A percentile compares a stretch with the other conserved stretches of the same genome.
Conservation (phyloP, 805 yeast genomes). For the Metschnikowia henanensis region DNA sequence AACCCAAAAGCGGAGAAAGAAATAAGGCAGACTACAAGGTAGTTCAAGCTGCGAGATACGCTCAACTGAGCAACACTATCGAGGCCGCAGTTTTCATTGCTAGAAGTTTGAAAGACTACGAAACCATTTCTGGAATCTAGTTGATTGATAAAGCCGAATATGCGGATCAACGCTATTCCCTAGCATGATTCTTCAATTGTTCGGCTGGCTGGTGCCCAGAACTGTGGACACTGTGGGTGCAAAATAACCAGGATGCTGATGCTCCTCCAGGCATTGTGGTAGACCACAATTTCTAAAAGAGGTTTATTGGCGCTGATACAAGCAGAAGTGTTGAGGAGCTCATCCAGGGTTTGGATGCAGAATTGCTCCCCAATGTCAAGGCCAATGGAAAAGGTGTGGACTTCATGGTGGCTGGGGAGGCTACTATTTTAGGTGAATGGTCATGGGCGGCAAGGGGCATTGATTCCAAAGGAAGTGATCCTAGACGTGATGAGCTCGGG, state of each 20-base stretch:
- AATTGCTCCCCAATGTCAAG: constrained; percentile 48
- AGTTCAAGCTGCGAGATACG: too few relatives aligned
- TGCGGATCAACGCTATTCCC: constrained; percentile 68
- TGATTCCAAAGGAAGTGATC: constrained; percentile 21
- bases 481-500: constrained; percentile 52
- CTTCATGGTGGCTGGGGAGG: constrained; percentile 83
- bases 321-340: constrained; percentile 62
- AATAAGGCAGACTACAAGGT: too few relatives aligned
- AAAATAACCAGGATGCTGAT: constrained; percentile 31
- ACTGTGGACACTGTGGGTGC: constrained; percentile 71
- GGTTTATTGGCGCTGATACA: constrained; percentile 76
- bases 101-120: too few relatives aligned
- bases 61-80: too few relatives aligned
- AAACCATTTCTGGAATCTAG: too few relatives aligned
- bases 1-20: too few relatives aligned
- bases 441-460: constrained; percentile 68
- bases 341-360: constrained; percentile 51
- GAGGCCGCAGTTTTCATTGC: too few relatives aligned
- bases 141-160: too few relatives aligned
- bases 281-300: constrained; percentile 84
- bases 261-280: constrained; percentile 59
- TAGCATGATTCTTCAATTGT: constrained; percentile 65
- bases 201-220: constrained; percentile 95
- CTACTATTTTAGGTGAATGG: constrained; percentile 76
- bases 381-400: constrained; percentile 53